Conservation (phyloP, 352 stramenopile species). For the Globisporangium viniferum region DNA sequence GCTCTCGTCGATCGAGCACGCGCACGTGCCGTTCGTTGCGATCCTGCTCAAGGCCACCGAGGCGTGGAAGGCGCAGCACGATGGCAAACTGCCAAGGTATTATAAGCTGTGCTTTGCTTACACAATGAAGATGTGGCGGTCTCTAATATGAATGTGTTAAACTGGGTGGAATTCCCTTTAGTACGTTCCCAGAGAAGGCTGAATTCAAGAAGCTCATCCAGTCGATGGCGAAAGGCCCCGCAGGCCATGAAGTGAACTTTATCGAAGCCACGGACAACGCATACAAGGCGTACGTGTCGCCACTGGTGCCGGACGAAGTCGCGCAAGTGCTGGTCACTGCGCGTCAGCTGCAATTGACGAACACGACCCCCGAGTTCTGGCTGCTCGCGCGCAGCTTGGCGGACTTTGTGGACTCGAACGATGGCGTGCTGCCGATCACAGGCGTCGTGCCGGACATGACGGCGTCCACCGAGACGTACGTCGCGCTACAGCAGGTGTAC, state of each 20-base stretch:
- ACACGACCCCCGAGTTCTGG: slow-evolving; percentile 69
- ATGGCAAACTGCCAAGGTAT: slow-evolving; percentile 43
- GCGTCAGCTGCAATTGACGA: slow-evolving; percentile 31
- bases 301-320: slow-evolving; percentile 82
- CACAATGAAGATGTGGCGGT: neutral
- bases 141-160: neutral
- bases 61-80: slow-evolving; percentile 50
- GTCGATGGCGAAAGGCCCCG: slow-evolving; percentile 46
- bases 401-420: slow-evolving; percentile 76
- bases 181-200: slow-evolving; percentile 87
- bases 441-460: slow-evolving; percentile 97
- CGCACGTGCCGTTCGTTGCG: slow-evolving; percentile 93
- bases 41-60: slow-evolving; percentile 79
- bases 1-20: slow-evolving; percentile 84
- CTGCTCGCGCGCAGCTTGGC: slow-evolving; percentile 67
- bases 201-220: slow-evolving; percentile 82
- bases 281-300: slow-evolving; percentile 90
- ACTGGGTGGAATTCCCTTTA: neutral
- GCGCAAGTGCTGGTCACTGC: slow-evolving; percentile 46
- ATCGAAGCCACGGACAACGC: slow-evolving; percentile 91
- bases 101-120: neutral
- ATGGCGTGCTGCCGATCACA: slow-evolving; percentile 76
- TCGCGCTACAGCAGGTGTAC: slow-evolving; percentile 94
- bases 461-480: slow-evolving; percentile 91
- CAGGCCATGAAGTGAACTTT: slow-evolving; percentile 94